Percentiles rank a stretch among this genome's conserved stretches.
Evolutionary conservation across 75 land plant species (phyloP).

Genomic region (Ceratopteris richardii): DNA sequence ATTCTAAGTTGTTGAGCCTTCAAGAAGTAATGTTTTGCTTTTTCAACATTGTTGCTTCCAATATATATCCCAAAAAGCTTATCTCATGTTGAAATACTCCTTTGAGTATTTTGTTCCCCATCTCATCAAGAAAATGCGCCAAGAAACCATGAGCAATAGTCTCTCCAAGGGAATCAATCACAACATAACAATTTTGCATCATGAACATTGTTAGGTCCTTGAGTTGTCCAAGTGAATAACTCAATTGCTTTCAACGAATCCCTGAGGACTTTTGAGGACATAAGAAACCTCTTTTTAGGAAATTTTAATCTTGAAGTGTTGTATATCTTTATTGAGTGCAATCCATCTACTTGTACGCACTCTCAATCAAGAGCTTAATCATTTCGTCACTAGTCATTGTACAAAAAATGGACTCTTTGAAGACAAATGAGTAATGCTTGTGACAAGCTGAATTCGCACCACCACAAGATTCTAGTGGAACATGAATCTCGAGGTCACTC

Average conservation of each 20-base stretch:
- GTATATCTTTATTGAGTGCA: not conserved
- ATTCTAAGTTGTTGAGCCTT: slow-evolving; percentile 36
- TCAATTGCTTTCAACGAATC: not conserved
- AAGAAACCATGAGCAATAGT: slow-evolving; percentile 28
- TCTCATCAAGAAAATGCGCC: slow-evolving; percentile 24
- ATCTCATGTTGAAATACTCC: slow-evolving; percentile 40
- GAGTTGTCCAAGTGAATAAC: slow-evolving; percentile 39
- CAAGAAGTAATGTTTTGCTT: slow-evolving; percentile 33
- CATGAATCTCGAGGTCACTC: no score
- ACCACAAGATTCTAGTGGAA: no score
- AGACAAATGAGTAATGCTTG: no score
- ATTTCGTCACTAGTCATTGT: not conserved
- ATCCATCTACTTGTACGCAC: not conserved
- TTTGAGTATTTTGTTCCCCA: slow-evolving; percentile 22
- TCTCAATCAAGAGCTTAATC: slow-evolving; percentile 1
- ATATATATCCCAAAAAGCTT: slow-evolving; percentile 45
- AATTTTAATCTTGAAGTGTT: not conserved
- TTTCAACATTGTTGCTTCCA: slow-evolving; percentile 30
- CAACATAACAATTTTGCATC: slow-evolving; percentile 14
- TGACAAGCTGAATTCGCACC: no score
- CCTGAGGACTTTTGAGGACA: not conserved
- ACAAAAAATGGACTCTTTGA: no score
- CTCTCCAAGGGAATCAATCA: slow-evolving; percentile 38
- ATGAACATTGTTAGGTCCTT: slow-evolving; percentile 16
- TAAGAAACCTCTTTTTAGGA: not conserved